Conservation (phyloP, 108 stramenopile genomes). For the Skeletonema marinoi region DNA sequence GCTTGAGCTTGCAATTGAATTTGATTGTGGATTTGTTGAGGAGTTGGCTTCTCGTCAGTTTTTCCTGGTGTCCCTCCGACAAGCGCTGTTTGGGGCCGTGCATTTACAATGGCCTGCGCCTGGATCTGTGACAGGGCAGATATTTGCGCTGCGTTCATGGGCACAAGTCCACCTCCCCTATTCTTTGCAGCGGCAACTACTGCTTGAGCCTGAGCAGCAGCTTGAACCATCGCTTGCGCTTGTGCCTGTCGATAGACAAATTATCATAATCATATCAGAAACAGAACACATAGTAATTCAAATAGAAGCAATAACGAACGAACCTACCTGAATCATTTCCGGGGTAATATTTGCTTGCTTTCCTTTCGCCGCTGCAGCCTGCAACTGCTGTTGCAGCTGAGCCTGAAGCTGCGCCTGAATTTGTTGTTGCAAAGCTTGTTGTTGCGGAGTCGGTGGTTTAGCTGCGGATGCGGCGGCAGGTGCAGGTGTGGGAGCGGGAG, state of each 20-base stretch:
- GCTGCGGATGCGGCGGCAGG: constrained; percentile 39
- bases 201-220: constrained; percentile 88
- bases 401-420: constrained; percentile 84
- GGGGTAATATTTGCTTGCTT: constrained; percentile 88
- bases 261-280: neutral
- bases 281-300: neutral
- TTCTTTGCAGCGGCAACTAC: constrained; percentile 88
- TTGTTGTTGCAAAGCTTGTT: constrained; percentile 75
- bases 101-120: constrained; percentile 89
- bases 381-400: constrained; percentile 79
- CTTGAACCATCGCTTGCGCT: constrained; percentile 90
- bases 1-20: constrained; percentile 82
- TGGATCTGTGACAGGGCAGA: constrained; percentile 77
- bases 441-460: constrained; percentile 35
- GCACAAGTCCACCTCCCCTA: constrained; percentile 72
- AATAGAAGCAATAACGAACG: neutral
- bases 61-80: constrained; percentile 15
- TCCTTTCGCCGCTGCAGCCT: constrained; percentile 84
- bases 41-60: constrained; percentile 50
- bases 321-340: constrained; percentile 76
- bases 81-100: constrained; percentile 61
- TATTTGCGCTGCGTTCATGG: constrained; percentile 66
- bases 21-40: constrained; percentile 80
- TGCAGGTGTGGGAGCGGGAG: constrained; percentile 20
- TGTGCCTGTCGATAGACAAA: constrained; percentile 52